Evolutionary conservation across 208 protist genomes (phyloP).

Genomic region (Acanthamoeba castellanii): DNA sequence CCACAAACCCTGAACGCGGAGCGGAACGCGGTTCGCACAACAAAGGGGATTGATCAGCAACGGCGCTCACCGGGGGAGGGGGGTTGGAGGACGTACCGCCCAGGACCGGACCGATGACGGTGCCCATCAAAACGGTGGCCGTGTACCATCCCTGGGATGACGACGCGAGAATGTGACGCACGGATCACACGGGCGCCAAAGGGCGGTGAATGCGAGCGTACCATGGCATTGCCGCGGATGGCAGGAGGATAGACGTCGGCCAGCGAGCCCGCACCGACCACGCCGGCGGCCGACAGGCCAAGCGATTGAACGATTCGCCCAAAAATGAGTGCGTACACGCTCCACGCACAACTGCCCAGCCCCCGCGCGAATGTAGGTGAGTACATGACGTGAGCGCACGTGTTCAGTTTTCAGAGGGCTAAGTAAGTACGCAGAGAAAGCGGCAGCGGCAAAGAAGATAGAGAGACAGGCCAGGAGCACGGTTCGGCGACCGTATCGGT

Average conservation of each 20-base stretch:
- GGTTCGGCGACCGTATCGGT: conserved; percentile 45
- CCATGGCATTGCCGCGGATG: conserved; percentile 57
- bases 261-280: conserved; percentile 28
- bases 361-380: neutral
- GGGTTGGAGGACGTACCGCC: neutral
- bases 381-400: neutral
- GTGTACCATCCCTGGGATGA: conserved; percentile 45
- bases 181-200: neutral
- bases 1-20: conserved; percentile 12
- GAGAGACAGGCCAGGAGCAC: conserved; percentile 38
- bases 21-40: no score
- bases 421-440: conserved; percentile 16
- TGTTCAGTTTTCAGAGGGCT: neutral
- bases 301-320: conserved; percentile 25
- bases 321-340: neutral
- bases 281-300: conserved; percentile 21
- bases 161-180: neutral
- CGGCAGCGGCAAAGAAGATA: conserved; percentile 22
- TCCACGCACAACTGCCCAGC: neutral
- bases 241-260: conserved; percentile 40
- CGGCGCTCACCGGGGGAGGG: no score
- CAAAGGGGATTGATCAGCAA: neutral
- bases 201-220: neutral
- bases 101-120: neutral
- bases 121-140: conserved; percentile 11